Percentiles rank a stretch among this genome's conserved stretches.
phyloP scores from a whole-genome alignment of 371 early-diverging fungal species.

The Mucor circinelloides region DNA sequence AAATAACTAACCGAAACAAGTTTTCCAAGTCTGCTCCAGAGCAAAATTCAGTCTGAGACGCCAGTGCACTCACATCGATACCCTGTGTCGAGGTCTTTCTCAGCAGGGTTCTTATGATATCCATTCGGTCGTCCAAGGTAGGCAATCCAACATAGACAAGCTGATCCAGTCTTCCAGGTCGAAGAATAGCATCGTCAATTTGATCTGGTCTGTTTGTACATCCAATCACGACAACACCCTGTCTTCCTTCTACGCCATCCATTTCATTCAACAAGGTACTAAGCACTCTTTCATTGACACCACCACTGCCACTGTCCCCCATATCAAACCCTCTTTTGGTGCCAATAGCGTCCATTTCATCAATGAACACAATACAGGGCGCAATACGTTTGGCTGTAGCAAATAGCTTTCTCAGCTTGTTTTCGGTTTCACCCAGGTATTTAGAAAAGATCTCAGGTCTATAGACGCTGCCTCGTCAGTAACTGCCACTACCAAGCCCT shows the following conservation, averaged over 20 bases:
- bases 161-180: constrained; percentile 84
- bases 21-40: constrained; percentile 66
- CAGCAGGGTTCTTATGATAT: constrained; percentile 48
- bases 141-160: constrained; percentile 72
- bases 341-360: constrained; percentile 88
- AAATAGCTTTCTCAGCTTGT: constrained; percentile 80
- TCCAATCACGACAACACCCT: constrained; percentile 79
- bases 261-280: constrained; percentile 85
- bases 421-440: constrained; percentile 93
- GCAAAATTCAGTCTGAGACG: constrained; percentile 53
- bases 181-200: constrained; percentile 86
- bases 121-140: constrained; percentile 47
- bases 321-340: constrained; percentile 64
- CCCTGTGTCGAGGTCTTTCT: constrained; percentile 22
- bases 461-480: background rate
- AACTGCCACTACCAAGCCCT: background rate
- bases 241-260: constrained; percentile 80
- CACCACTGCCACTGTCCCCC: constrained; percentile 57
- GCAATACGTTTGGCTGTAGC: constrained; percentile 76
- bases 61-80: constrained; percentile 45
- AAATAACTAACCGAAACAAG: constrained; percentile 51
- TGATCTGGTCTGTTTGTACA: constrained; percentile 79
- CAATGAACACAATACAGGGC: constrained; percentile 92
- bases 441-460: constrained; percentile 85
- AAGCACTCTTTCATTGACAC: constrained; percentile 79